Conservation (phyloP, 2,329 filamentous ascomycete genomes). For the Chaetomium strumarium region DNA sequence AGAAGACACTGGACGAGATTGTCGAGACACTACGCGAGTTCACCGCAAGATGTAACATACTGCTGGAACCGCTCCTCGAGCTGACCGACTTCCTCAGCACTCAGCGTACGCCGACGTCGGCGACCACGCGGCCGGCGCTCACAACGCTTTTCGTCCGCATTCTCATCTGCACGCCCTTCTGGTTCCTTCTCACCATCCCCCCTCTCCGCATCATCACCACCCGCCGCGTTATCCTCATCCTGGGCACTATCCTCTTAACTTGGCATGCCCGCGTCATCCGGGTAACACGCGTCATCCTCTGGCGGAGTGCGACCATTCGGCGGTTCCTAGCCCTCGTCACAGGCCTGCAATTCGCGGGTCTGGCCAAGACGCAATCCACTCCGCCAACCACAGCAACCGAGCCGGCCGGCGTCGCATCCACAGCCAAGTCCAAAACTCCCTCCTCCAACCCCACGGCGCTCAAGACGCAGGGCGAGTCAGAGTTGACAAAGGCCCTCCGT, state of each 20-base stretch:
- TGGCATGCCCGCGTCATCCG: conserved; percentile 88
- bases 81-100: conserved; percentile 92
- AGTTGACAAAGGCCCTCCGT: conserved; percentile 41
- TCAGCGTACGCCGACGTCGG: conserved; percentile 81
- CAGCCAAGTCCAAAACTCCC: conserved; percentile 24
- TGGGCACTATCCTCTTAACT: conserved; percentile 81
- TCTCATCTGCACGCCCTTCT: conserved; percentile 79
- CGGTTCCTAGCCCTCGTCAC: conserved; percentile 66
- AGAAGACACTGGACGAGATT: conserved; percentile 96
- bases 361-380: conserved; percentile 36
- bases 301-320: conserved; percentile 76
- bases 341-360: conserved; percentile 65
- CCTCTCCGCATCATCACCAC: conserved; percentile 83
- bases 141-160: conserved; percentile 87
- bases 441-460: conserved; percentile 18
- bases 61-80: conserved; percentile 81
- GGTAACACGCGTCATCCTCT: conserved; percentile 80
- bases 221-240: conserved; percentile 71
- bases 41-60: conserved; percentile 83
- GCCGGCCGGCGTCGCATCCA: conserved; percentile 18
- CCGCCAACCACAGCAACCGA: conserved; percentile 27
- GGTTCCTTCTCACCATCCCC: conserved; percentile 76
- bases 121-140: conserved; percentile 82
- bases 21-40: conserved; percentile 88
- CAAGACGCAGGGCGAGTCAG: conserved; percentile 35